phyloP scores from a whole-genome alignment of 1,284 basidiomycete genomes.

The Tilletia setariae region DNA sequence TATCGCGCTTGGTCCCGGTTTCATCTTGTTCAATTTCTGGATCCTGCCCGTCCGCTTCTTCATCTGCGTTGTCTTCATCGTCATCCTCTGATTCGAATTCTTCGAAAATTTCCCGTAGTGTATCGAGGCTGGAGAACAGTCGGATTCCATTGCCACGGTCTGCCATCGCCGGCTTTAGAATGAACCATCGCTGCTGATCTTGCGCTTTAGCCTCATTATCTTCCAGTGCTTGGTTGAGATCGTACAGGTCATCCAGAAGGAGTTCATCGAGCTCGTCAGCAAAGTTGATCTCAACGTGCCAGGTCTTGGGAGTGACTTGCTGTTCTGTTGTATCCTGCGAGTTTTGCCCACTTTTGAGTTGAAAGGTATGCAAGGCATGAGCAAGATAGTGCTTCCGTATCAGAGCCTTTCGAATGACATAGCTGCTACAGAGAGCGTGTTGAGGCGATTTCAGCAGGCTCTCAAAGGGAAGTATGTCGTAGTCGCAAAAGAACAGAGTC shows the following conservation, averaged over 20 bases:
- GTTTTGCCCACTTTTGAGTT: conserved; percentile 28
- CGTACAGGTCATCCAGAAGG: conserved; percentile 88
- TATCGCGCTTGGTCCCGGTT: conserved; percentile 40
- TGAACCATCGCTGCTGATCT: conserved; percentile 58
- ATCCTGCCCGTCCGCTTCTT: conserved; percentile 12
- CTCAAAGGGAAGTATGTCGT: conserved; percentile 50
- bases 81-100: conserved; percentile 69
- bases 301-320: conserved; percentile 68
- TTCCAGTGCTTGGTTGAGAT: conserved; percentile 67
- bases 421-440: conserved; percentile 68
- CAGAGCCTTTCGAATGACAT: conserved; percentile 84
- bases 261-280: conserved; percentile 94
- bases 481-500: conserved; percentile 45
- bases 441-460: conserved; percentile 27
- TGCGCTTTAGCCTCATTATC: conserved; percentile 26
- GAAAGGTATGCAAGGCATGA: conserved; percentile 63
- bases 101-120: conserved; percentile 74
- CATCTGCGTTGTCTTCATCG: conserved; percentile 53
- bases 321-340: background rate
- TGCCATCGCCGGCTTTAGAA: conserved; percentile 93
- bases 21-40: background rate
- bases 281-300: conserved; percentile 82
- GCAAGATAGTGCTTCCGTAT: conserved; percentile 94
- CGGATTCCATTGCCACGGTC: conserved; percentile 93
- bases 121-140: conserved; percentile 75